phyloP scores from a whole-genome alignment of 1,284 basidiomycete species.

The Caloboletus firmus region DNA sequence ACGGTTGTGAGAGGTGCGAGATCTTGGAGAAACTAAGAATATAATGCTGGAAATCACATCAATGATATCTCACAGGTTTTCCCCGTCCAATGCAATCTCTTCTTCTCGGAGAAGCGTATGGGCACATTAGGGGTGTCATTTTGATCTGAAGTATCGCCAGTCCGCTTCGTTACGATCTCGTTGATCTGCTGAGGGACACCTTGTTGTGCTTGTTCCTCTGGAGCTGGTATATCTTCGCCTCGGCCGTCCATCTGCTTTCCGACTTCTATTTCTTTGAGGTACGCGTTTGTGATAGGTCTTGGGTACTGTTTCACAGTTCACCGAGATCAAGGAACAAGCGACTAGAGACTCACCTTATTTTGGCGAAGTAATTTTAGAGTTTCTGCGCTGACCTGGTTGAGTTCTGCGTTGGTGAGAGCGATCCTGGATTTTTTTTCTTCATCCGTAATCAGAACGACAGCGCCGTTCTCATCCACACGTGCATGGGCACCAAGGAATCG shows the following conservation, averaged over 20 bases:
- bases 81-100: conserved; percentile 80
- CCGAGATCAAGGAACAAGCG: neutral
- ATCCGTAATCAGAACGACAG: conserved; percentile 48
- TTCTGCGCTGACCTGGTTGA: conserved; percentile 68
- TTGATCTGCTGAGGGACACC: conserved; percentile 27
- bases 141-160: conserved; percentile 37
- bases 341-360: conserved; percentile 54
- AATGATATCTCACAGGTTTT: conserved; percentile 69
- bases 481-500: conserved; percentile 83
- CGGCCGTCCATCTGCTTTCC: conserved; percentile 38
- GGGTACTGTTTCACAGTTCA: conserved; percentile 52
- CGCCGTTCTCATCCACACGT: conserved; percentile 41
- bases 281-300: conserved; percentile 64
- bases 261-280: conserved; percentile 59
- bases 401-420: conserved; percentile 60
- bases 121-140: conserved; percentile 66
- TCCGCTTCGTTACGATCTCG: conserved; percentile 35
- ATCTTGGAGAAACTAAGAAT: conserved; percentile 47
- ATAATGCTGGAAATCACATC: neutral
- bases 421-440: conserved; percentile 56
- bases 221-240: conserved; percentile 28
- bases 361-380: conserved; percentile 60
- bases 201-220: conserved; percentile 26
- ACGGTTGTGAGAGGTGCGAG: conserved; percentile 95
- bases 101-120: conserved; percentile 80